A percentile compares a stretch with the other conserved stretches of the same genome.
Evolutionary conservation across 495 filamentous ascomycete genomes (phyloP).

Genomic region (Daldinia grandis): DNA sequence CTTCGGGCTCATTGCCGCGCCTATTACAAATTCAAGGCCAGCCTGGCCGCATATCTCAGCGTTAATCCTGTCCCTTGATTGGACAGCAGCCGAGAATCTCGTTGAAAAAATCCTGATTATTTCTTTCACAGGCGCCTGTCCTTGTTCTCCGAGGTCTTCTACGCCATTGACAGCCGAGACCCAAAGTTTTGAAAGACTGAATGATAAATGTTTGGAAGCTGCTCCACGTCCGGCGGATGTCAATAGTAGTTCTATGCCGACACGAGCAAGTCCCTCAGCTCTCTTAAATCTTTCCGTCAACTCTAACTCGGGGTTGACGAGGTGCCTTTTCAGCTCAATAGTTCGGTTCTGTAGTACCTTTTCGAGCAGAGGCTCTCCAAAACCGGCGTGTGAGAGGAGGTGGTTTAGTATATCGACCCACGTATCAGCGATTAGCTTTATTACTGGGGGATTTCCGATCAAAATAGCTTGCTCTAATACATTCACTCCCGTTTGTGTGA

Average conservation of each 20-base stretch:
- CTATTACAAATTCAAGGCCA: conserved; percentile 2
- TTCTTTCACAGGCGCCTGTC: not conserved
- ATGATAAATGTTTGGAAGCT: not conserved
- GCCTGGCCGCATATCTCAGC: conserved; percentile 3
- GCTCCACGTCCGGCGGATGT: not conserved
- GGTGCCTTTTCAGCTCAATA: not conserved
- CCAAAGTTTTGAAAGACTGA: conserved; percentile 14
- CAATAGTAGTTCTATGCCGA: conserved; percentile 2
- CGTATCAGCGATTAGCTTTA: conserved; percentile 5
- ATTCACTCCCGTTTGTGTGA: conserved; percentile 7
- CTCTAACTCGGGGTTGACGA: not conserved
- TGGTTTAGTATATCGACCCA: conserved; percentile 9
- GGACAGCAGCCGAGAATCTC: not conserved
- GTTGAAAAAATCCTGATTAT: not conserved
- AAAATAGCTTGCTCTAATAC: conserved; percentile 1
- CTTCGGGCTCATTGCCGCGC: conserved; percentile 1
- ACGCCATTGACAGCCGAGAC: conserved; percentile 7
- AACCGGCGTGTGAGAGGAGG: conserved; percentile 1
- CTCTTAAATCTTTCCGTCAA: not conserved
- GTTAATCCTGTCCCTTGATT: not conserved
- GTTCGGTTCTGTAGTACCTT: not conserved
- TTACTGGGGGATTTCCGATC: not conserved
- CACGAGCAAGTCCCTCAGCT: not conserved
- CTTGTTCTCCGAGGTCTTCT: conserved; percentile 7
- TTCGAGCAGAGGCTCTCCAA: not conserved